Percentiles rank a stretch among this genome's conserved stretches.
Conservation (phyloP, 345 rosid species). For the Hirschfeldia incana region DNA sequence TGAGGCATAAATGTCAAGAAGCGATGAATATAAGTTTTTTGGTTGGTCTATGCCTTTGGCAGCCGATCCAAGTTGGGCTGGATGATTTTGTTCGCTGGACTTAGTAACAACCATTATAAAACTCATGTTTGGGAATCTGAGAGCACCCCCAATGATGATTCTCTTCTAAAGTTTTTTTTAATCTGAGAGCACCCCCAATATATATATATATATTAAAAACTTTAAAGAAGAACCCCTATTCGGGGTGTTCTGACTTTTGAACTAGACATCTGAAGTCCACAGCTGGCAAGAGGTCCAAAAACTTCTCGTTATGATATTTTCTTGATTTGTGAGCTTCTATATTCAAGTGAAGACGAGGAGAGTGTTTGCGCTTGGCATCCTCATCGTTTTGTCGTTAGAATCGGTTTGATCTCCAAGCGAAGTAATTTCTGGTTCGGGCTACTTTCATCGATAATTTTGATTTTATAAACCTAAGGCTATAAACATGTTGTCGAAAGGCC, state of each 20-base stretch:
- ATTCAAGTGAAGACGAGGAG: not conserved
- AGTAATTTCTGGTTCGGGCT: not conserved
- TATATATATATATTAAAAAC: too few species aligned
- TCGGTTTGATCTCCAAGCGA: not conserved
- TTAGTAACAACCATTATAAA: not conserved
- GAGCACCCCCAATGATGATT: too few species aligned
- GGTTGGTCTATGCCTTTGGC: not conserved
- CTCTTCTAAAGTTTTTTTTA: too few species aligned
- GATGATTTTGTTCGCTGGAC: not conserved
- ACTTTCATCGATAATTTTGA: not conserved
- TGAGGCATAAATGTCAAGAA: not conserved
- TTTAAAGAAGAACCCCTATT: too few species aligned
- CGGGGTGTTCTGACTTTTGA: not conserved
- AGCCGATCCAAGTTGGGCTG: not conserved
- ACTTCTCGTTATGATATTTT: not conserved
- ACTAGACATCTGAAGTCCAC: not conserved
- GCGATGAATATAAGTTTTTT: not conserved
- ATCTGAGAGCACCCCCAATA: too few species aligned
- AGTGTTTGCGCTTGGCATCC: not conserved
- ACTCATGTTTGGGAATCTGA: not conserved
- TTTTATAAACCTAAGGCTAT: slow-evolving; percentile 1
- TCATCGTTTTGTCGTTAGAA: not conserved
- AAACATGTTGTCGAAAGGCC: slow-evolving; percentile 1
- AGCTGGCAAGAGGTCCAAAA: not conserved
- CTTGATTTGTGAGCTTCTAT: not conserved